Base-by-base conservation (phyloP, 148 eudicot genomes). In the Diospyros kaki region DNA sequence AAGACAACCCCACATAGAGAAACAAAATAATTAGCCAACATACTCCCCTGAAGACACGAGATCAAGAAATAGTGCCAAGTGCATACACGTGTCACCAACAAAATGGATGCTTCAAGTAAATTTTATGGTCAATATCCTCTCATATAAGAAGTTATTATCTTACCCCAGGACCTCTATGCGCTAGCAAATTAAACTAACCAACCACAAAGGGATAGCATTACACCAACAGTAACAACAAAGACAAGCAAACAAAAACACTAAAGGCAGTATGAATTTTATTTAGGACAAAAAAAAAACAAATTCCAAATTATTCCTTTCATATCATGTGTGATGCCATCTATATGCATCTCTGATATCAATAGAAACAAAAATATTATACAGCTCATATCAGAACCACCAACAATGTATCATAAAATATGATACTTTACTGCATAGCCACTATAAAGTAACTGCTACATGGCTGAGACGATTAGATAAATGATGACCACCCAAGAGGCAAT, bases 1-100 rank as follows among this genome's bases (percentile, higher is more conserved):
- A 61, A 48, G 58, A 61, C 58, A 61, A 39, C 45, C 67, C 14
- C 28, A 39, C n/a, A 14, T 69, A 69, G 44, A 46, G 44, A 72
- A 44, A 46, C 38, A 60, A 73, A 17, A 45, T 38, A 11, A n/a
- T 38, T 4, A 73, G 38, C 50, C 55, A 15, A 73, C 56, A 59
- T 6, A 61, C 14, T 2, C 12, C 60, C 45, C 44, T 66, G 28
- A 56, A 55, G n/a, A 38, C 40, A 50, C 18, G 61, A 12, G 18
- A 60, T 45, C 28, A 58, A 10, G 42, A n/a, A 6, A 39, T 5
- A 15, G 48, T 53, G 38, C 13, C 28, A 46, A 66, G 28, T 1
- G 63, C 63, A 7, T 12, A 53, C 14, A 3, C 0, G 4, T n/a
- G 50, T 42, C 40, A 69, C 28, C 61, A 53, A 69, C n/a, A 39